A percentile compares a stretch with the other conserved stretches of the same genome.
Conservation (phyloP, 1,284 basidiomycete species). For the Marasmius oreades region DNA sequence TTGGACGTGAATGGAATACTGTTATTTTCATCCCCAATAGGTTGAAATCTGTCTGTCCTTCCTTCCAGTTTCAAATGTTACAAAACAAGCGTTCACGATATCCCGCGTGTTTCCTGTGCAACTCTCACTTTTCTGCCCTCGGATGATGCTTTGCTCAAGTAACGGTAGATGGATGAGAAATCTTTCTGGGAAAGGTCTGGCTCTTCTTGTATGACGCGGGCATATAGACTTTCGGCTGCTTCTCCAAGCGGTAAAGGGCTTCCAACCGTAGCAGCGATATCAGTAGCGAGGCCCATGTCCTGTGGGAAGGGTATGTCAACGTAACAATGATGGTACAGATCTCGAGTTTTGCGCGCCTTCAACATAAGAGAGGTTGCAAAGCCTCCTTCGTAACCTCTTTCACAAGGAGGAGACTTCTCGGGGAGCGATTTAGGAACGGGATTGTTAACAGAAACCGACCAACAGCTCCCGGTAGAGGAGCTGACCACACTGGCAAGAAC, state of each 20-base stretch:
- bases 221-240: constrained; percentile 60
- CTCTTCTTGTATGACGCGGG: constrained; percentile 44
- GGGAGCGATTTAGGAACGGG: constrained; percentile 76
- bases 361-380: constrained; percentile 84
- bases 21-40: not conserved
- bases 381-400: constrained; percentile 79
- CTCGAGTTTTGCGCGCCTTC: constrained; percentile 53
- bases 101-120: not conserved
- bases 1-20: not conserved
- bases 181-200: constrained; percentile 67
- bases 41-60: too few species aligned
- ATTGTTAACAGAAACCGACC: constrained; percentile 85
- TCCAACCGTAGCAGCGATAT: constrained; percentile 49
- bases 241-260: constrained; percentile 63
- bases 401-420: constrained; percentile 75
- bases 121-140: constrained; percentile 9
- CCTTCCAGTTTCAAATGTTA: too few species aligned
- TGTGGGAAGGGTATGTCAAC: constrained; percentile 27
- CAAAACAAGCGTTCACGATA: too few species aligned
- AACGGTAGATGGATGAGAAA: constrained; percentile 77
- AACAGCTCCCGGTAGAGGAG: constrained; percentile 80
- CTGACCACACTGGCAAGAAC: constrained; percentile 80
- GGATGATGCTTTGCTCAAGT: constrained; percentile 34
- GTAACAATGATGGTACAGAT: constrained; percentile 5
- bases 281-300: constrained; percentile 79